Evolutionary conservation across 108 stramenopile species (phyloP).

Genomic region (Nannochloropsis oceanica): DNA sequence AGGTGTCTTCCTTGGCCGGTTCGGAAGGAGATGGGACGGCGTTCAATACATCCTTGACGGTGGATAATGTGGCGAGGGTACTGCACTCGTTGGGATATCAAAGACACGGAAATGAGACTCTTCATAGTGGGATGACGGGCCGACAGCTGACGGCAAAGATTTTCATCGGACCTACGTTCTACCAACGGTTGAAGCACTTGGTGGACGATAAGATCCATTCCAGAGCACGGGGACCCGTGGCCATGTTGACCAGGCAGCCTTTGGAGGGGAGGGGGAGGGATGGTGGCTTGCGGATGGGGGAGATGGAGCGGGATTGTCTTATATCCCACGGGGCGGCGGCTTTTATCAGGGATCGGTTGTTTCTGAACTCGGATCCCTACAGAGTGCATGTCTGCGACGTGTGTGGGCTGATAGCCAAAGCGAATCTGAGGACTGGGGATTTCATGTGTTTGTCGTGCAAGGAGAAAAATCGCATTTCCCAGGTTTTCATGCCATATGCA

Average conservation of each 20-base stretch:
- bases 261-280: slow-evolving; percentile 92
- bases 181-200: slow-evolving; percentile 99
- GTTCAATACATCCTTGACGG: slow-evolving; percentile 78
- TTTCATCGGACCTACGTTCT: slow-evolving; percentile 98
- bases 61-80: slow-evolving; percentile 72
- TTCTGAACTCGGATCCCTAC: slow-evolving; percentile 88
- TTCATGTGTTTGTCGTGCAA: slow-evolving; percentile 54
- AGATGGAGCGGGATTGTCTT: slow-evolving; percentile 99
- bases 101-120: slow-evolving; percentile 87
- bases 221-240: slow-evolving; percentile 87
- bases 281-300: slow-evolving; percentile 98
- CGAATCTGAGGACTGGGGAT: slow-evolving; percentile 87
- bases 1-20: slow-evolving; percentile 83
- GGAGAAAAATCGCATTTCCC: background rate
- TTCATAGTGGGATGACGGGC: slow-evolving; percentile 96
- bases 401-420: slow-evolving; percentile 90
- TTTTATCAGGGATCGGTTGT: slow-evolving; percentile 96
- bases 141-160: slow-evolving; percentile 80
- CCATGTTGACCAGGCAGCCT: slow-evolving; percentile 96
- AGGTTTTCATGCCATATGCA: slow-evolving; percentile 48
- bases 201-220: slow-evolving; percentile 99
- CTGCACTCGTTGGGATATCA: slow-evolving; percentile 92
- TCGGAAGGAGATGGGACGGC: slow-evolving; percentile 95
- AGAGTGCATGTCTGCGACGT: slow-evolving; percentile 86
- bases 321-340: slow-evolving; percentile 96